Evolutionary conservation across 352 stramenopile species (phyloP), one percentile per base, ranked within the genome.

Genomic region (Phytophthora melonis): DNA sequence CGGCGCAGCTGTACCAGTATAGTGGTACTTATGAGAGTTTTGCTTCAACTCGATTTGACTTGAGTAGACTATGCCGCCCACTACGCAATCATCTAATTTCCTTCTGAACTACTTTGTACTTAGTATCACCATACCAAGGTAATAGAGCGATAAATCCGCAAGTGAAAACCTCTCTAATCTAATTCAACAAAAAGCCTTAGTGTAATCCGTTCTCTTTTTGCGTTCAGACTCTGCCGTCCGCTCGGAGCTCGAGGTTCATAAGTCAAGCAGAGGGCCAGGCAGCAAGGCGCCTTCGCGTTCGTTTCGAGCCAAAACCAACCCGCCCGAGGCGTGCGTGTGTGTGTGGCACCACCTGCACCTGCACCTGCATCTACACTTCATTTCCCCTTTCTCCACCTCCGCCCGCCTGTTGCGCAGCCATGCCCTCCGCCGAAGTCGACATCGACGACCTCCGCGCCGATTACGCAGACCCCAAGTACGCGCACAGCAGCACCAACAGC

Each of bases 381-480:
- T 66, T 43, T 54, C 8, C 56, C 21, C 65, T 57, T 57, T 14
- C 30, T 10, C 53, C 13, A 9, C 49, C 49, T 9, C 41, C 5
- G 18, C 5, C 55, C 43, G 58, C 59, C 41, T 13, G 3, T 14
- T 7, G 34, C 34, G 34, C 34, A 32, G 25, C 53, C 34, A 86
- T 86, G 79, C 72, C 77, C 8, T 59, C 75, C 50, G 54, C 67
- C 9, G 77, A 82, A 62, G 68, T 84, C 52, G 79, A 86, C 60
- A 86, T 86, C 66, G 79, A 86, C 39, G 66, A 74, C 63, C 53
- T 81, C 13, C 66, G 63, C 49, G 66, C 69, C 30, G 68, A 74
- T 59, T 68, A 68, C 56, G 47, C 61, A 50, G 53, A 54, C 47
- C 23, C 27, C 32, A 60, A 77, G 58, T 43, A 63, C 50, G 52